These are phyloP conservation scores for Leccinum pellstonianum DNA, from an alignment of 768 basidiomycete genomes.

Conservation along the genomic window DNA sequence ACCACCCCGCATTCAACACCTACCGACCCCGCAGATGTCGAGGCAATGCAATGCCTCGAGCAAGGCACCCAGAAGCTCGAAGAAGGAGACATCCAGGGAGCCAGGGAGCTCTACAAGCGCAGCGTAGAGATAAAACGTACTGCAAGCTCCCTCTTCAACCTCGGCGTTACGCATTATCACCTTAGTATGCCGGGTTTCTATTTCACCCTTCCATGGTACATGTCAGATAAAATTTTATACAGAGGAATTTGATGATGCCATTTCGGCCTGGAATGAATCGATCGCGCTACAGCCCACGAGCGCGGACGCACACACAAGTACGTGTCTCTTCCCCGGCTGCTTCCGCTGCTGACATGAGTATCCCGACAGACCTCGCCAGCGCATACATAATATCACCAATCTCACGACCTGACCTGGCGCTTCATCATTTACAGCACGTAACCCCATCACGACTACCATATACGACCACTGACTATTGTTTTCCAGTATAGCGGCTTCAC, in stretches of 20 bases:
- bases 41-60: constrained; percentile 77
- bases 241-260: constrained; percentile 90
- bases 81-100: constrained; percentile 80
- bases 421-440: constrained; percentile 77
- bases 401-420: constrained; percentile 80
- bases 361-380: constrained; percentile 71
- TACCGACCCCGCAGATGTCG: constrained; percentile 77
- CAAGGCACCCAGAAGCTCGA: constrained; percentile 82
- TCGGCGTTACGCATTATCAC: constrained; percentile 88
- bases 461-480: constrained; percentile 33
- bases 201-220: constrained; percentile 14
- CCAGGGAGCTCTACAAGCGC: constrained; percentile 73
- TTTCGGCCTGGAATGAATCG: constrained; percentile 82
- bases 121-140: constrained; percentile 79
- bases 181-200: constrained; percentile 55
- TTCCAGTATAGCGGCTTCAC: constrained; percentile 73
- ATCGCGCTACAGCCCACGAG: constrained; percentile 79
- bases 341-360: constrained; percentile 22
- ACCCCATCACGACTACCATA: constrained; percentile 28
- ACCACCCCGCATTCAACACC: constrained; percentile 79
- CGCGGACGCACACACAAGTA: constrained; percentile 86
- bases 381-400: constrained; percentile 83
- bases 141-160: constrained; percentile 81
- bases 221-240: constrained; percentile 16
- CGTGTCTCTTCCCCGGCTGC: constrained; percentile 31